Base-by-base conservation (phyloP, 164 flowering plant species). In the Aristolochia fimbriata region DNA sequence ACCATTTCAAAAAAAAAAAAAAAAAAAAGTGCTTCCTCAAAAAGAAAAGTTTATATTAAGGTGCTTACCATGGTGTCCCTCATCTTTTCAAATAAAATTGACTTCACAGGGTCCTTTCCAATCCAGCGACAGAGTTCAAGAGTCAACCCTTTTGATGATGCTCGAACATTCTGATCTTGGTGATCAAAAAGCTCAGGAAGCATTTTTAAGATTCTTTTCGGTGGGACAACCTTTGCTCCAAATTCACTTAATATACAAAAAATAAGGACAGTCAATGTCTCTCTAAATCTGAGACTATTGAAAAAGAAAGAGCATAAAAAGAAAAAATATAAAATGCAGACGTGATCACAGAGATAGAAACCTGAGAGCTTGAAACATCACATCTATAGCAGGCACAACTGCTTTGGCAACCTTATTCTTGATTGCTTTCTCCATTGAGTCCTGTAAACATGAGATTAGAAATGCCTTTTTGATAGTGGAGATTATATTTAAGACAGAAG, bases 51-150 rank as follows among this genome's bases (percentile, higher is more conserved):
- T 37, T 6, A 13, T 22, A 51, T 22, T n/a, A 21, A 47, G 5
- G 30, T 27, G 24, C 73, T 54, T 72, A 94, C 99, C 99, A 94
- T 94, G 22, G 97, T 85, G 78, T 94, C 99, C 55, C 99, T 66
- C 99, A 94, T 94, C 61, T 94, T 94, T 77, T 94, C 99, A 75
- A 94, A 83, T 68, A 94, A 75, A 47, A 91, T 91, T 25, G 96
- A 82, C 62, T 91, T 94, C 17, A 94, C 96, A 31, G 95, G 82
- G 31, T 94, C 99, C 71, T 94, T 94, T 23, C 99, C 97, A 68
- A 91, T 91, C 99, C 99, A 94, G 48, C 99, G 99, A 63, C 96
- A 94, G 66, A 94, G 89, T 78, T 94, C 99, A 53, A 94, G 84
- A 14, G 99, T 94, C 76, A 94, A 68, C 24, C 99, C 99, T 74